Base-by-base conservation (phyloP, 805 yeast genomes). In the Barnettozyma californica region DNA sequence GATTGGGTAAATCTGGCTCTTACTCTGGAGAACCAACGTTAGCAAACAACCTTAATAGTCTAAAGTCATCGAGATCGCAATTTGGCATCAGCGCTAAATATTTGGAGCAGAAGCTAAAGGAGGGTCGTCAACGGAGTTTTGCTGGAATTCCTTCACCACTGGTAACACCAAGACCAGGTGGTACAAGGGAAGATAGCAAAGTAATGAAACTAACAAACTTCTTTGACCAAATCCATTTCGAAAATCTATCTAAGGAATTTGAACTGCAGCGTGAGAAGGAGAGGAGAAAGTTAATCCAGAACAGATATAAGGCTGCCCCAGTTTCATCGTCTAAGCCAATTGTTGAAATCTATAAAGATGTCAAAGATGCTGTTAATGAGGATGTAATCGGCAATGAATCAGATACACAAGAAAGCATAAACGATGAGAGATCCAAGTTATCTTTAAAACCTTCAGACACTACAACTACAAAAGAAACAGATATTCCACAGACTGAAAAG, bases 301-400 rank as follows among this genome's bases (percentile, higher is more conserved):
- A 81, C 55, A 77, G 83, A 56, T 80, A 81, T 61, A 73, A 82
- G 51, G 88, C 92, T 0, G 69, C 74, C 13, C 90, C 94, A 7
- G 78, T 88, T 44, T 80, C 81, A 21, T 77, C 82, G 1, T 81
- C 94, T 1, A 83, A 78, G 50, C 98, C 99, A 0, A 84, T 88
- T 48, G 97, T 91, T 20, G 97, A 91, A 57, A 85, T 94, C 23
- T 94, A 86, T 62, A 83, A 88, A 55, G 84, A 87, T 59, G 94
- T 87, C 11, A 82, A 84, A 51, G 97, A 91, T 67, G 97, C 95
- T 1, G 94, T 89, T 7, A 85, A 79, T 47, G 81, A 76, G 48
- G 71, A 71, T 16, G 59, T 72, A 13, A 71, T 68, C 41, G 73
- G 65, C 8, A 36, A 40, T 21, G 64, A 60, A 49, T 46, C 45